Conservation (phyloP, 2,329 filamentous ascomycete species). For the Fusarium abutilonis region DNA sequence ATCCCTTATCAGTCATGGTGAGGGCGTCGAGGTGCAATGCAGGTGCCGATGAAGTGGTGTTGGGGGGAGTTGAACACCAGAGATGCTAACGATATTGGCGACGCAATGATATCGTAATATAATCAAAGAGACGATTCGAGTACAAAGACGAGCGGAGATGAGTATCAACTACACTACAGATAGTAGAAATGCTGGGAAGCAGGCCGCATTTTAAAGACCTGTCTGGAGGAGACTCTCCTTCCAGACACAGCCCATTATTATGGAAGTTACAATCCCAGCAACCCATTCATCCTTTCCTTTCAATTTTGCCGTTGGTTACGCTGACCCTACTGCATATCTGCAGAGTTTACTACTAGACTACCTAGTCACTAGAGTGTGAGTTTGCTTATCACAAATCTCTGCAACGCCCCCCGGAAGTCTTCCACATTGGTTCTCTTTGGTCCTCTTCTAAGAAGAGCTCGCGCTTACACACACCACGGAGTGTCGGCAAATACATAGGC, state of each 20-base stretch:
- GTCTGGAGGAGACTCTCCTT: constrained; percentile 7
- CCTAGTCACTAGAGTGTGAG: constrained; percentile 3
- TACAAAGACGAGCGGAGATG: constrained; percentile 11
- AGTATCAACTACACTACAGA: constrained; percentile 6
- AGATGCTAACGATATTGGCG: neutral
- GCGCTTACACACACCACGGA: constrained; percentile 25
- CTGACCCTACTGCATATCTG: constrained; percentile 15
- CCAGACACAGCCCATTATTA: constrained; percentile 17
- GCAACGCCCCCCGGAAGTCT: constrained; percentile 21
- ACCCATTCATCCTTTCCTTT: constrained; percentile 27
- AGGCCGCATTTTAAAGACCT: constrained; percentile 32
- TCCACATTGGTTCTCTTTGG: constrained; percentile 27
- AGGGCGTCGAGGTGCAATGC: neutral
- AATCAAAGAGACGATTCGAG: constrained; percentile 6
- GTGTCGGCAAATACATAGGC: constrained; percentile 13
- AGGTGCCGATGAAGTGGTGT: neutral
- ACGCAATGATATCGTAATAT: constrained; percentile 2
- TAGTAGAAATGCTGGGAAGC: constrained; percentile 9
- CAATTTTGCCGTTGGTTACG: constrained; percentile 19
- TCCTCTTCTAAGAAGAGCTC: constrained; percentile 15
- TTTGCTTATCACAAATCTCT: constrained; percentile 15
- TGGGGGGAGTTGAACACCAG: neutral
- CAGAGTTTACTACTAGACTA: constrained; percentile 7
- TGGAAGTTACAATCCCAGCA: constrained; percentile 13
- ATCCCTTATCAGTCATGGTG: constrained; percentile 46